Conservation (phyloP, 225 moss, liverwort and hornwort genomes). For the Lunularia cruciata region DNA sequence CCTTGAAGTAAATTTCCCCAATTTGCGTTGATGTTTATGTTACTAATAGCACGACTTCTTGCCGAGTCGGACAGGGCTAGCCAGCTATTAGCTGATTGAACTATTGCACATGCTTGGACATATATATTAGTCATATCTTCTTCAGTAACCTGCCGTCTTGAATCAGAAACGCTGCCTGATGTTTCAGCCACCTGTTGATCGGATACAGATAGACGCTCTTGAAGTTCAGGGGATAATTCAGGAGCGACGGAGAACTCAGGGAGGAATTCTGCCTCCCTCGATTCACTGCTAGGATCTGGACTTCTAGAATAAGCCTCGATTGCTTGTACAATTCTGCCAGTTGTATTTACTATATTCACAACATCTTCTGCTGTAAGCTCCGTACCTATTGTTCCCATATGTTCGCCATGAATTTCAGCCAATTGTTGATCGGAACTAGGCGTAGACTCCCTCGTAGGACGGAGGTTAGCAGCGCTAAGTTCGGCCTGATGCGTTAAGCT, state of each 20-base stretch:
- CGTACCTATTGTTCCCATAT: neutral
- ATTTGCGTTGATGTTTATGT: conserved; percentile 12
- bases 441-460: neutral
- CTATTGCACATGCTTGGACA: conserved; percentile 22
- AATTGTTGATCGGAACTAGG: neutral
- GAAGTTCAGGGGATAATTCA: too few relatives aligned
- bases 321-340: conserved; percentile 15
- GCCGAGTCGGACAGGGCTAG: conserved; percentile 8
- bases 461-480: neutral
- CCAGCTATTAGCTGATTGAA: conserved; percentile 11
- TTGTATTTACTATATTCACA: conserved; percentile 2
- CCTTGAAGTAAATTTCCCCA: conserved; percentile 18
- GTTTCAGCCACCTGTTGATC: neutral
- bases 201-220: neutral
- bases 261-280: too few relatives aligned
- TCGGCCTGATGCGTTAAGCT: too few relatives aligned
- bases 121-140: conserved; percentile 12
- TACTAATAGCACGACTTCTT: conserved; percentile 3
- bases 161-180: neutral
- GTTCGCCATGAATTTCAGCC: neutral
- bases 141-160: neutral
- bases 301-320: conserved; percentile 14
- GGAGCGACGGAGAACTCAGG: too few relatives aligned
- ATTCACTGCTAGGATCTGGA: conserved; percentile 5
- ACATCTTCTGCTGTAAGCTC: conserved; percentile 12